Evolutionary conservation across 331 rosid species (phyloP).

Genomic region (Spiraea crenata): DNA sequence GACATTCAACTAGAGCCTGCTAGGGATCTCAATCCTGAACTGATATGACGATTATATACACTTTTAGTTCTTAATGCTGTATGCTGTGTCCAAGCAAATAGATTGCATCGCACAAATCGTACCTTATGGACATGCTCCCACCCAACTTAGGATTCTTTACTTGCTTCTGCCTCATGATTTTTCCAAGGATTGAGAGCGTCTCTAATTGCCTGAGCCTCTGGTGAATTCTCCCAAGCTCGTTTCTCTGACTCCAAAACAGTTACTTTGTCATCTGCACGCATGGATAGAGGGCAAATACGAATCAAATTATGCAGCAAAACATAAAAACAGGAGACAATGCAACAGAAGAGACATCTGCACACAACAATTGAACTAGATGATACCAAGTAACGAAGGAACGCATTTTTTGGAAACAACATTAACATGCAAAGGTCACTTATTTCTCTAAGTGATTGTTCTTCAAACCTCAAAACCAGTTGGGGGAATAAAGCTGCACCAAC

Average conservation of each 20-base stretch:
- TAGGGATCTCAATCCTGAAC: neutral
- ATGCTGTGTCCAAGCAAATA: neutral
- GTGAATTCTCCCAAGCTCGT: constrained; percentile 75
- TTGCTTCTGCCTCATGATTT: constrained; percentile 24
- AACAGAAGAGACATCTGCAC: neutral
- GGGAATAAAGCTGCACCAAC: neutral
- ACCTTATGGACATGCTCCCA: constrained; percentile 6
- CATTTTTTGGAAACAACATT: neutral
- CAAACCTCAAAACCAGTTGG: neutral
- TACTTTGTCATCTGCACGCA: constrained; percentile 76
- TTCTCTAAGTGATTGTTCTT: neutral
- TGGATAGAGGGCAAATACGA: constrained; percentile 13
- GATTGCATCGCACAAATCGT: neutral
- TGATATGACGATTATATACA: neutral
- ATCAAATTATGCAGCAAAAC: constrained; percentile 6
- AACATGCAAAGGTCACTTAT: neutral
- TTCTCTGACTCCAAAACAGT: constrained; percentile 83
- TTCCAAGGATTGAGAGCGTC: constrained; percentile 94
- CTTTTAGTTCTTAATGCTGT: neutral
- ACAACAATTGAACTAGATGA: neutral
- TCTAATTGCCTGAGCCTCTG: constrained; percentile 69
- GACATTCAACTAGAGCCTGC: neutral
- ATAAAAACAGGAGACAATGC: neutral
- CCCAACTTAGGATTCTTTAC: constrained; percentile 24
- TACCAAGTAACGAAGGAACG: neutral